Percentiles rank a stretch among this genome's conserved stretches.
Evolutionary conservation across 2,329 filamentous ascomycete genomes (phyloP).

Genomic region (Diatrype stigma): DNA sequence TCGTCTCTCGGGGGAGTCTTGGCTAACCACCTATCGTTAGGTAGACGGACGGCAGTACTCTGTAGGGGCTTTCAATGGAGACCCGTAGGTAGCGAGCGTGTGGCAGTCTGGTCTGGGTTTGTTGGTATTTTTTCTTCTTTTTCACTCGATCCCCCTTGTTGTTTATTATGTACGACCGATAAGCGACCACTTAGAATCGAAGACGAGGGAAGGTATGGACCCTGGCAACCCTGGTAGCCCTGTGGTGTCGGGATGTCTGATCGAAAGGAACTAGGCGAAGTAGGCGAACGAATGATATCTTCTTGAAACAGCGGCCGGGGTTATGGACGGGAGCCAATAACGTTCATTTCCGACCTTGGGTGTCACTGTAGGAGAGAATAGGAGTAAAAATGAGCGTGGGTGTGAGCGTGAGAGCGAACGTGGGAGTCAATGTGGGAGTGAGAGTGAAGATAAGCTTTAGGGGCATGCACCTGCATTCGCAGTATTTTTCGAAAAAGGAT

Average conservation of each 20-base stretch:
- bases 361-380: conserved; percentile 1
- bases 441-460: too few relatives aligned
- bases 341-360: conserved; percentile 18
- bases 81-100: too few relatives aligned
- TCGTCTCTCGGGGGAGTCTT: too few relatives aligned
- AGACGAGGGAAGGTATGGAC: not conserved
- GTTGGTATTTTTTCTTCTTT: too few relatives aligned
- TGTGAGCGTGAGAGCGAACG: not conserved
- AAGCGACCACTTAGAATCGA: not conserved
- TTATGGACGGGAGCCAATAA: conserved; percentile 17
- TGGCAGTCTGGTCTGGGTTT: too few relatives aligned
- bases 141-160: too few relatives aligned
- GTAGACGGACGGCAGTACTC: too few relatives aligned
- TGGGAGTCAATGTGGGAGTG: not conserved
- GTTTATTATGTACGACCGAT: too few relatives aligned
- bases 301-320: conserved; percentile 5
- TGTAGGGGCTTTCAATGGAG: too few relatives aligned
- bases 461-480: too few relatives aligned
- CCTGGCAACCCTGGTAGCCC: not conserved
- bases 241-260: not conserved
- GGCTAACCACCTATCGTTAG: too few relatives aligned
- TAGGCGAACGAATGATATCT: conserved; percentile 19
- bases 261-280: not conserved
- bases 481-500: too few relatives aligned
- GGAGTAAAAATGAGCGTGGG: not conserved